Evolutionary conservation across 768 basidiomycete genomes (phyloP), one percentile per base, ranked within the genome.

Genomic region (Clavaria fumosa): DNA sequence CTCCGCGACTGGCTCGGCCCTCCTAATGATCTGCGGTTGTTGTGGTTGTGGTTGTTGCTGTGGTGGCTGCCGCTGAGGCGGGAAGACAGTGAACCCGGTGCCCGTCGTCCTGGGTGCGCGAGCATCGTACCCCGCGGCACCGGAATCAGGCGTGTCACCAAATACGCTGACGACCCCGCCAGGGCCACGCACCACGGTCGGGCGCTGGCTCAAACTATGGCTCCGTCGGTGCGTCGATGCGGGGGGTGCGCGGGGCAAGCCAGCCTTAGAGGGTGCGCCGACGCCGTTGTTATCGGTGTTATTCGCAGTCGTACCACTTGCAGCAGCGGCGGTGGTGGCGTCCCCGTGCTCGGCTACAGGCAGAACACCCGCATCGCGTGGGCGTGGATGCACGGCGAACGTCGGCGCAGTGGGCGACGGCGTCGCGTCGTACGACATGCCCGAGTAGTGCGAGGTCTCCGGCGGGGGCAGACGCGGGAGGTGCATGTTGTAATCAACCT

Each of bases 131-230:
- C 64, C 19, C 60, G 51, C 50, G 72, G 72, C 35, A 66, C 65
- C 23, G 60, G 57, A 14, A 51, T 52, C 37, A 48, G 57, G 36
- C 27, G 48, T 55, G 35, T 57, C 54, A 3, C 76, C 74, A 53
- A 79, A 75, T 60, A 77, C 65, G 67, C 70, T 18, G 68, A 64
- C 70, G 75, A 72, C 2, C 71, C 69, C 31, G 71, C 63, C 14
- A 66, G 47, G 26, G 9, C 26, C 26, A n/a, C n/a, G n/a, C 6
- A 64, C 48, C 33, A 57, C 60, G 28, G 58, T 61, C 32, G 81
- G 84, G 14, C 82, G 59, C 51, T 85, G 80, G 47, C 78, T 82
- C 55, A 89, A 66, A 50, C 81, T 83, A 53, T 88, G 85, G 43
- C 81, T 86, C 38, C 84, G 64, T 37, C 78, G 66, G 55, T 90